phyloP scores from a whole-genome alignment of 306 rosid genomes.

The Phaseolus lunatus region DNA sequence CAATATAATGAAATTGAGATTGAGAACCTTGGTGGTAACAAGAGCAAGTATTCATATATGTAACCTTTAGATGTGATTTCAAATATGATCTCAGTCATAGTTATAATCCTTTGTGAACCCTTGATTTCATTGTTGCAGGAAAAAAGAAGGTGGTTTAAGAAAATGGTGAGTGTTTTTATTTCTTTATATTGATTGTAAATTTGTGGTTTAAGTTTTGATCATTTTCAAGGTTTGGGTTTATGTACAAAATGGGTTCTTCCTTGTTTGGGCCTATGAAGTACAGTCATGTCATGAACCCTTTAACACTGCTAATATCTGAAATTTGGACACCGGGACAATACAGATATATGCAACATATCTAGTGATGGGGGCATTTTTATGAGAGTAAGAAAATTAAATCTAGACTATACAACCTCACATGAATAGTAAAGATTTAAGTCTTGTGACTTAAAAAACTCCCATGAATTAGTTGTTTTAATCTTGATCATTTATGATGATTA shows the following conservation, averaged over 20 bases:
- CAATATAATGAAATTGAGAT: neutral
- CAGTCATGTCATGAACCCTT: neutral
- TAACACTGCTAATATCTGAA: neutral
- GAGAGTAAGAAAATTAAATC: no score
- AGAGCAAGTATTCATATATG: slow-evolving; percentile 13
- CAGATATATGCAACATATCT: no score
- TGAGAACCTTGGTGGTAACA: neutral
- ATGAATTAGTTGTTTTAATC: no score
- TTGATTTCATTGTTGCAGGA: slow-evolving; percentile 57
- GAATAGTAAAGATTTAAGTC: no score
- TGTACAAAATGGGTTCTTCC: neutral
- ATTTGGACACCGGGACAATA: neutral
- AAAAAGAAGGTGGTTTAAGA: slow-evolving; percentile 67
- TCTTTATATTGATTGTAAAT: slow-evolving; percentile 25
- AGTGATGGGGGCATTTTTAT: no score
- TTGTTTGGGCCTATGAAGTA: neutral
- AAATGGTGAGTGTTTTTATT: slow-evolving; percentile 61
- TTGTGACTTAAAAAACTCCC: no score
- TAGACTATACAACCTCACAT: no score
- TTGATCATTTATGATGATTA: no score
- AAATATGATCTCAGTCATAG: neutral
- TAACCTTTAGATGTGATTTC: slow-evolving; percentile 18
- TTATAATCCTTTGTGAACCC: slow-evolving; percentile 25
- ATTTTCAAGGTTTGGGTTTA: slow-evolving; percentile 3
- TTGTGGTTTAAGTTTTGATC: slow-evolving; percentile 10